These are phyloP conservation scores for Verbascum thapsus DNA, from an alignment of 257 asterid species.

Conservation along the genomic window DNA sequence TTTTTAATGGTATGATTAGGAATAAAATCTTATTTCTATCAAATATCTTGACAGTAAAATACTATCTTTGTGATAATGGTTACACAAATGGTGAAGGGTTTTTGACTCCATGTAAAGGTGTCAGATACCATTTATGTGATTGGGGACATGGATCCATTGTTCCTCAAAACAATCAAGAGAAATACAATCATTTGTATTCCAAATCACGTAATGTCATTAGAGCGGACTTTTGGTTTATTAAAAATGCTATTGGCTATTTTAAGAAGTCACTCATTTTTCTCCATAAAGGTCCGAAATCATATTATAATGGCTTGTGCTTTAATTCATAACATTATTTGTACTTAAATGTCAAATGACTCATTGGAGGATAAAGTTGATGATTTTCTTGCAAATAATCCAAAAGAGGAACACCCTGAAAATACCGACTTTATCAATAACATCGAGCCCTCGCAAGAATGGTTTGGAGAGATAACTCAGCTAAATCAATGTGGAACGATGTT, in stretches of 20 bases:
- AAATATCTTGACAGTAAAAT: neutral
- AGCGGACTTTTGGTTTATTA: neutral
- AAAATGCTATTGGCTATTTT: neutral
- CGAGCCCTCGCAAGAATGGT: too few species aligned
- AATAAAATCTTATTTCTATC: too few species aligned
- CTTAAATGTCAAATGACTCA: too few species aligned
- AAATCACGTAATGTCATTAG: neutral
- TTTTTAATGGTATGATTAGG: neutral
- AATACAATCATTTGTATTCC: neutral
- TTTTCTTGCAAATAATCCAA: too few species aligned
- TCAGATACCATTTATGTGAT: neutral
- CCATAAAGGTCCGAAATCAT: neutral
- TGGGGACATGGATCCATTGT: neutral
- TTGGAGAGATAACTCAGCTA: neutral
- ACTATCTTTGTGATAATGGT: too few species aligned
- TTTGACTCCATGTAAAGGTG: neutral
- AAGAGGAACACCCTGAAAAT: too few species aligned
- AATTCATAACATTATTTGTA: too few species aligned
- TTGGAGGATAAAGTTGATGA: too few species aligned
- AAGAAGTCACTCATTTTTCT: neutral
- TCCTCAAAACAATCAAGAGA: neutral
- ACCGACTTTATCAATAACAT: too few species aligned
- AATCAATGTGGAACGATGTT: too few species aligned
- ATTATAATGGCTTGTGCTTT: too few species aligned
- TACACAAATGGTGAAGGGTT: neutral